phyloP scores from a whole-genome alignment of 306 rosid genomes.

The Fragaria ananassa region DNA sequence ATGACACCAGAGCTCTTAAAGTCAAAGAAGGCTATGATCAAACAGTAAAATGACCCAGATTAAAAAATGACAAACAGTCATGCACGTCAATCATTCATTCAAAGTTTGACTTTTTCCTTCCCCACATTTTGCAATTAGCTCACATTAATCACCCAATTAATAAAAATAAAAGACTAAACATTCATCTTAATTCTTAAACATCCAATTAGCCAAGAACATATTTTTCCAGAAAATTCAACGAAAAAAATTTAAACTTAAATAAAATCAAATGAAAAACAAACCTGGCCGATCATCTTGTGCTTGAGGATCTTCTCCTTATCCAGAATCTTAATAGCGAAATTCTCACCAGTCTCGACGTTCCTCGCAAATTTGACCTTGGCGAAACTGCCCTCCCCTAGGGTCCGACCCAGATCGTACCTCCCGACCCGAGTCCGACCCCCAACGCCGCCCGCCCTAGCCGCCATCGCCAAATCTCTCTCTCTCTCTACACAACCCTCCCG shows the following conservation, averaged over 20 bases:
- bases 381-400: slow-evolving; percentile 89
- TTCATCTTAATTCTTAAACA: background rate
- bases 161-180: background rate
- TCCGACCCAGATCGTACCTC: slow-evolving; percentile 77
- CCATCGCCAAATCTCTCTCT: slow-evolving; percentile 27
- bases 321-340: slow-evolving; percentile 78
- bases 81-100: background rate
- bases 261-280: background rate
- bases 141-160: background rate
- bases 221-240: background rate
- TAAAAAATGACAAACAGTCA: background rate
- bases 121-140: background rate
- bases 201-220: background rate
- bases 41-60: background rate
- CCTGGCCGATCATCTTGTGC: slow-evolving; percentile 95
- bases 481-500: slow-evolving; percentile 9
- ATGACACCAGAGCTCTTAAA: background rate
- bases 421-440: slow-evolving; percentile 62
- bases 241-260: background rate
- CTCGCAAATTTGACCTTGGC: slow-evolving; percentile 86
- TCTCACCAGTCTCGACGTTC: slow-evolving; percentile 49
- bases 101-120: slow-evolving; percentile 12
- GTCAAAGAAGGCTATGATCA: background rate
- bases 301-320: slow-evolving; percentile 80
- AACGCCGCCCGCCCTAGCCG: slow-evolving; percentile 33